These are phyloP conservation scores for Cryomyces antarcticus DNA, from an alignment of 495 filamentous ascomycete genomes.

Conservation along the genomic window DNA sequence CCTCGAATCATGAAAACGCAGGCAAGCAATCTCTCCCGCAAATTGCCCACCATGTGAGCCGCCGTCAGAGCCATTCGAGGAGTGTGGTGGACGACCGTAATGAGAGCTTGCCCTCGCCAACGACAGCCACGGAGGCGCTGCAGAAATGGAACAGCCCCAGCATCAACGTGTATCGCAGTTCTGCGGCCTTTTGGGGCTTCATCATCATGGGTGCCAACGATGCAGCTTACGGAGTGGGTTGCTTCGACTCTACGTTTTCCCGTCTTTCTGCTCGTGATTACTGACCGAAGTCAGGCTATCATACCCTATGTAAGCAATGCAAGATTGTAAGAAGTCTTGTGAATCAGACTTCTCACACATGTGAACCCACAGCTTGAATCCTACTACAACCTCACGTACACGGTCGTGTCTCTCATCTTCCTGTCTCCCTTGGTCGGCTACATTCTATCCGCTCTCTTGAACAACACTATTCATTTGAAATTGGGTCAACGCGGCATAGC, in stretches of 20 bases:
- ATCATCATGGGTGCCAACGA: slow-evolving; percentile 69
- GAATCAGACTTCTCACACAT: slow-evolving; percentile 2
- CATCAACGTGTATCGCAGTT: slow-evolving; percentile 41
- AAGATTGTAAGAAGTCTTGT: neutral
- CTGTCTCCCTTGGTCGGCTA: slow-evolving; percentile 41
- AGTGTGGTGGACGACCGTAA: slow-evolving; percentile 10
- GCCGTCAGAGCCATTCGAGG: neutral
- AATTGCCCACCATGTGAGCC: neutral
- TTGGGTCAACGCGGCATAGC: slow-evolving; percentile 62
- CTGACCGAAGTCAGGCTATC: slow-evolving; percentile 28
- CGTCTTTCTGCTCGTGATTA: neutral
- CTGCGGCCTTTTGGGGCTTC: slow-evolving; percentile 52
- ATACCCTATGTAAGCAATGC: slow-evolving; percentile 27
- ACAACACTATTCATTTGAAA: slow-evolving; percentile 32
- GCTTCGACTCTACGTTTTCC: neutral
- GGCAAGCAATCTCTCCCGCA: neutral
- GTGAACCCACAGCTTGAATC: slow-evolving; percentile 28
- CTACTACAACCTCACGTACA: slow-evolving; percentile 37
- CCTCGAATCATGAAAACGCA: slow-evolving; percentile 1
- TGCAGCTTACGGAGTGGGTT: slow-evolving; percentile 53
- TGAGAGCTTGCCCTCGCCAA: slow-evolving; percentile 20
- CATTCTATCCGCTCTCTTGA: slow-evolving; percentile 32
- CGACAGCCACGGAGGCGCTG: slow-evolving; percentile 10
- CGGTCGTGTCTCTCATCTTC: slow-evolving; percentile 41
- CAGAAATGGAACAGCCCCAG: slow-evolving; percentile 51